phyloP scores from a whole-genome alignment of 2,329 filamentous ascomycete genomes.

The Ceratocystis albifundus region DNA sequence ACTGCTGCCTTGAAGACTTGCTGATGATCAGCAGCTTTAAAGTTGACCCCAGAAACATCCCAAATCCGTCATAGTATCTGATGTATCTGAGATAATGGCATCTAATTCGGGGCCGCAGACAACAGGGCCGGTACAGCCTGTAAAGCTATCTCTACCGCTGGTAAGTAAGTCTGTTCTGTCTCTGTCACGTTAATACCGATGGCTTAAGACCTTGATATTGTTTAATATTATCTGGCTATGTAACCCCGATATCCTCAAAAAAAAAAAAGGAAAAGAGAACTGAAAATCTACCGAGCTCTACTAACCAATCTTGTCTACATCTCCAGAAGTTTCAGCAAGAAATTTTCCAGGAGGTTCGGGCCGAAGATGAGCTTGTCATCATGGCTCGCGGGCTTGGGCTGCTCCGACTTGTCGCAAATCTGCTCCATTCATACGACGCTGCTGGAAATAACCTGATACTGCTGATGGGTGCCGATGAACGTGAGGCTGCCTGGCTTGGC shows the following conservation, averaged over 20 bases:
- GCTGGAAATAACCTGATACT: slow-evolving; percentile 88
- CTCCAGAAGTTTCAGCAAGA: slow-evolving; percentile 78
- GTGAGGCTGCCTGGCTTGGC: slow-evolving; percentile 94
- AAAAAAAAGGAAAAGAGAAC: too few relatives aligned
- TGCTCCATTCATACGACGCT: slow-evolving; percentile 92
- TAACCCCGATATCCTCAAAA: too few relatives aligned
- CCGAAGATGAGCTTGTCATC: slow-evolving; percentile 87
- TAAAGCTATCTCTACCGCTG: slow-evolving; percentile 70
- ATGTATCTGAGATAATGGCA: neutral
- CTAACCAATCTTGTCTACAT: neutral
- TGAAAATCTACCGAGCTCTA: neutral
- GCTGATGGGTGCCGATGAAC: slow-evolving; percentile 77
- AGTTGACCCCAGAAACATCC: neutral
- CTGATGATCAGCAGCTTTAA: neutral
- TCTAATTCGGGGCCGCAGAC: neutral
- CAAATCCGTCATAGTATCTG: neutral
- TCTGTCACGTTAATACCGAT: too few relatives aligned
- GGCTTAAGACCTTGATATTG: neutral
- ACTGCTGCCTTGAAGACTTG: too few relatives aligned
- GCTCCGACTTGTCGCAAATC: slow-evolving; percentile 83
- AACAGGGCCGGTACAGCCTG: slow-evolving; percentile 34
- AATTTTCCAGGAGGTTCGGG: slow-evolving; percentile 78
- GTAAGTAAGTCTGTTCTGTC: slow-evolving; percentile 32
- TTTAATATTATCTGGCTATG: too few relatives aligned
- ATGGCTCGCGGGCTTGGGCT: slow-evolving; percentile 86